These are phyloP conservation scores for Cordyceps militaris DNA, from an alignment of 2,329 filamentous ascomycete genomes.

Conservation along the genomic window DNA sequence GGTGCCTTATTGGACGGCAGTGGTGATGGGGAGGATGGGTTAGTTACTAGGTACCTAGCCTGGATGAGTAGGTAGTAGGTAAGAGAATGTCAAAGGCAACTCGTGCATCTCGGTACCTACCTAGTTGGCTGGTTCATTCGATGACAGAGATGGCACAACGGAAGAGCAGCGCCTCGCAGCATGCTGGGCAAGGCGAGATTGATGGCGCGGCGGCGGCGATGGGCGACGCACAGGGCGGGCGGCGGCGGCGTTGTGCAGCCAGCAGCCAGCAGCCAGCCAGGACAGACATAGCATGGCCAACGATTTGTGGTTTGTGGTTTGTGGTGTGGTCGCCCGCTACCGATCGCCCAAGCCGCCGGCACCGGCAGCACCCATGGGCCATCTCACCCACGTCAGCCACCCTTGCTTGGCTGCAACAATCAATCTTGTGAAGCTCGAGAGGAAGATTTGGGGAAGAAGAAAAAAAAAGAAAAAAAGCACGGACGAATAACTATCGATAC, in stretches of 20 bases:
- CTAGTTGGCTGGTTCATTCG: too few relatives aligned
- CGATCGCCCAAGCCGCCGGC: neutral
- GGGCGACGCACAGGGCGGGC: neutral
- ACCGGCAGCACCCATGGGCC: neutral
- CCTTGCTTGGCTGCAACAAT: neutral
- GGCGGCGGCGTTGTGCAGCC: neutral
- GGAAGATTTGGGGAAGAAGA: too few relatives aligned
- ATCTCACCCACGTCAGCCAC: neutral
- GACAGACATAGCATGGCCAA: neutral
- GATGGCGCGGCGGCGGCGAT: neutral
- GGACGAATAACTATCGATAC: too few relatives aligned
- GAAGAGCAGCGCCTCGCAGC: neutral
- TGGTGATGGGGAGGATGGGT: neutral
- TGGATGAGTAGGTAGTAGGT: neutral
- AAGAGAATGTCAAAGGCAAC: neutral
- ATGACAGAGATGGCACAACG: too few relatives aligned
- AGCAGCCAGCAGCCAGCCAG: neutral
- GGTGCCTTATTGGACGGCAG: neutral
- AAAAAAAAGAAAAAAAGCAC: neutral
- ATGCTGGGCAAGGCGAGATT: neutral
- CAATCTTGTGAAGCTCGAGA: too few relatives aligned
- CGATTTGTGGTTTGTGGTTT: neutral
- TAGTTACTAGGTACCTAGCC: neutral
- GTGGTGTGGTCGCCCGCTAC: neutral
- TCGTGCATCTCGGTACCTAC: neutral